Evolutionary conservation across 495 filamentous ascomycete species (phyloP).

Genomic region (Amorphotheca resinae): DNA sequence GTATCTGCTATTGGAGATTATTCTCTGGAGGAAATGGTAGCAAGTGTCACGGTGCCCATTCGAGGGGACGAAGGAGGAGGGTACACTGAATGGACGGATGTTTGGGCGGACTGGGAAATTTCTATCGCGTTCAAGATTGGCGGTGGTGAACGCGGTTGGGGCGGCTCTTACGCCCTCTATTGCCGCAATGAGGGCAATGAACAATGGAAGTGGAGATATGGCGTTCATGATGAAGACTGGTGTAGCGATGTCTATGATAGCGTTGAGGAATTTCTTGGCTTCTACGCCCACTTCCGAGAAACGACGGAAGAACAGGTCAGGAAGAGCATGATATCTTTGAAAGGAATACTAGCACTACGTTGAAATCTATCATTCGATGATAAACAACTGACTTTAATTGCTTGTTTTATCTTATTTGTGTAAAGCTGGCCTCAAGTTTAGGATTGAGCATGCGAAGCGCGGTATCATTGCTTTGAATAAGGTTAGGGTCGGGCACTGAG

Average conservation of each 20-base stretch:
- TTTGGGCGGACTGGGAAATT: conserved; percentile 10
- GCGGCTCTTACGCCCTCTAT: conserved; percentile 9
- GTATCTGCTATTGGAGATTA: conserved; percentile 5
- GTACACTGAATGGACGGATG: not conserved
- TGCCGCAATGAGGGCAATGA: conserved; percentile 8
- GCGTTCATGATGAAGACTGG: conserved; percentile 10
- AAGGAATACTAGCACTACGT: conserved; percentile 6
- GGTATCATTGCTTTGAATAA: not conserved
- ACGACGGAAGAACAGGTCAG: conserved; percentile 4
- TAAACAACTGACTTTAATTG: conserved; percentile 5
- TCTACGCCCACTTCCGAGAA: conserved; percentile 9
- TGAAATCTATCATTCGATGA: conserved; percentile 7
- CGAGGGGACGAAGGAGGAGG: conserved; percentile 2
- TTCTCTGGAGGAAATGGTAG: not conserved
- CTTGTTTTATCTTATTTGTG: conserved; percentile 7
- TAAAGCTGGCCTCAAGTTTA: not conserved
- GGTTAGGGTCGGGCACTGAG: not conserved
- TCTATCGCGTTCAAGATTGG: conserved; percentile 8
- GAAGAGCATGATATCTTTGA: conserved; percentile 4
- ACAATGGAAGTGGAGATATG: conserved; percentile 11
- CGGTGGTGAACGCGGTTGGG: conserved; percentile 6
- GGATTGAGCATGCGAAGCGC: not conserved
- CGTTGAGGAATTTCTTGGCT: conserved; percentile 13
- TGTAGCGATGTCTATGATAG: conserved; percentile 7
- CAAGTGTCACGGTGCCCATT: conserved; percentile 6